Conservation (phyloP, 2,329 filamentous ascomycete genomes). For the Botrytis elliptica region DNA sequence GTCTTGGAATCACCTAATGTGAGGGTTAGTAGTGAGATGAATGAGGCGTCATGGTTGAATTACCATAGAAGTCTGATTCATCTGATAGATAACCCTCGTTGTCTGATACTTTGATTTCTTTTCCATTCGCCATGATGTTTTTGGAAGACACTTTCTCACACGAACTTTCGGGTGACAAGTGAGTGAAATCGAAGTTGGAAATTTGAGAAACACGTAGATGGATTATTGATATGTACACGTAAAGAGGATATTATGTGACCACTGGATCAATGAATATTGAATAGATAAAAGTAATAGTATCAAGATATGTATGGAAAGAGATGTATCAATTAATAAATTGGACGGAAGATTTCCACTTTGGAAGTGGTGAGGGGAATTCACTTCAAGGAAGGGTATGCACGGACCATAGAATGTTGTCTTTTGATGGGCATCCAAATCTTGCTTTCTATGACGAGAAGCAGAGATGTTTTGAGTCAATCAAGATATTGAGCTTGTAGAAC, state of each 20-base stretch:
- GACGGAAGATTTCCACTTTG: background rate
- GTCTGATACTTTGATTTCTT: conserved; percentile 1
- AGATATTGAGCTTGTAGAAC: background rate
- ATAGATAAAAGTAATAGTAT: background rate
- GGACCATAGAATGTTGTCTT: background rate
- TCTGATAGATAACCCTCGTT: conserved; percentile 35
- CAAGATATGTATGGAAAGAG: background rate
- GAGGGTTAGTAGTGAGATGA: conserved; percentile 24
- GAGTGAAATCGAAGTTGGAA: background rate
- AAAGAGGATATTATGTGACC: background rate
- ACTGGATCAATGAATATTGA: background rate
- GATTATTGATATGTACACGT: background rate
- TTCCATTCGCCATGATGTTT: conserved; percentile 26
- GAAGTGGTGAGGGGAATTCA: conserved; percentile 11
- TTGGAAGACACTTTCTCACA: background rate
- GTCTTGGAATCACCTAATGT: conserved; percentile 54
- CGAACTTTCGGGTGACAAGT: background rate
- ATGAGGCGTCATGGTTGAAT: conserved; percentile 9
- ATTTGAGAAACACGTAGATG: background rate
- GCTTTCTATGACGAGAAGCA: background rate
- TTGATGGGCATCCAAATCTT: background rate
- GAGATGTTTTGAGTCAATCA: background rate
- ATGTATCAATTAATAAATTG: background rate
- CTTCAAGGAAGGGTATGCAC: background rate
- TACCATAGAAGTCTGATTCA: conserved; percentile 60